Base-by-base conservation (phyloP, 2,329 filamentous ascomycete species). In the Claviceps africana region DNA sequence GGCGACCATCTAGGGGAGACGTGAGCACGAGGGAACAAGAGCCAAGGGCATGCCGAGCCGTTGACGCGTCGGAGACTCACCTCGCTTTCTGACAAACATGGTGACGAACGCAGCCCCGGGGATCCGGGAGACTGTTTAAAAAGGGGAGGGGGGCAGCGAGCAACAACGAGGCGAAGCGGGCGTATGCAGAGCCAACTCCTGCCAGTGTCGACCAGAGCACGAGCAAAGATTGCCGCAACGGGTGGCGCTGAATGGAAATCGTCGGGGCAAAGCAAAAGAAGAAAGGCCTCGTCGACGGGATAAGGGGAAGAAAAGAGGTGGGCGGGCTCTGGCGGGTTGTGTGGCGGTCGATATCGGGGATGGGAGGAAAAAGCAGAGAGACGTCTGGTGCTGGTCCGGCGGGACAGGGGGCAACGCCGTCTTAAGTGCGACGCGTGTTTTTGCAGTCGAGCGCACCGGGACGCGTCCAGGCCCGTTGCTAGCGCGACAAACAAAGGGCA, bases 1-100 rank as follows among this genome's bases (percentile, higher is more conserved):
- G 95, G 78, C 93, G 93, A 74, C 91, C 91, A 80, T 98, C 93
- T 97, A 52, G 11, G 17, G 19, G 22, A 25, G 9, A n/a, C 61
- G 61, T 70, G 53, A 72, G 65, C 48, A 40, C n/a, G n/a, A 51
- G 40, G 4, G 22, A 47, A 19, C 19, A 31, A 13, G 22, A n/a
- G 22, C 30, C n/a, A 22, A 47, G 31, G 45, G 40, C 30, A 35
- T 11, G 10, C 17, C 21, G 17, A 25, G 31, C 22, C 13, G 33
- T 25, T n/a, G 21, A 13, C 10, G 40, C 3, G 52, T 43, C 48
- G 53, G n/a, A 51, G 57, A 72, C 77, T 60, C 72, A 80, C 78
- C 78, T 65, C 78, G 73, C 74, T 81, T 81, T 67, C 75, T 75
- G 66, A 82, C 78, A 66, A 76, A 82, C 78, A 82, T 82, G 62